Evolutionary conservation across 345 rosid genomes (phyloP).

Genomic region (Pugionium cornutum): DNA sequence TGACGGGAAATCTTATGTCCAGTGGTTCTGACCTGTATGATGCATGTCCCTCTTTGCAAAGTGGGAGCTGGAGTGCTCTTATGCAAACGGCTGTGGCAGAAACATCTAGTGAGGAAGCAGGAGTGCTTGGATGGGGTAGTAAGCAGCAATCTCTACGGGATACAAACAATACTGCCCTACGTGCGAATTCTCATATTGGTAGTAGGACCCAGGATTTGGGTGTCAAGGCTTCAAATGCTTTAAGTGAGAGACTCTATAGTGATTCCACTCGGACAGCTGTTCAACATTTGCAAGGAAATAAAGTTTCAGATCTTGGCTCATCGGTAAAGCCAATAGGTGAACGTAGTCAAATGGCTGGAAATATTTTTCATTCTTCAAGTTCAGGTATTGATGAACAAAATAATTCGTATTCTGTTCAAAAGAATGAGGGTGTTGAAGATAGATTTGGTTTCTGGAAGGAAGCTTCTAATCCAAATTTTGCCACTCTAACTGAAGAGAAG

Average conservation of each 20-base stretch:
- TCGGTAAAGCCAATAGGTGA: constrained; percentile 50
- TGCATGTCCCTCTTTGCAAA: constrained; percentile 69
- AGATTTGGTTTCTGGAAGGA: constrained; percentile 48
- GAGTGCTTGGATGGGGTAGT: constrained; percentile 7
- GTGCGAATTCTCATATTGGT: constrained; percentile 13
- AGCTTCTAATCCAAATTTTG: constrained; percentile 46
- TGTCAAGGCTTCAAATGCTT: constrained; percentile 32
- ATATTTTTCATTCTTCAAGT: constrained; percentile 44
- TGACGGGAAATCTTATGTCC: constrained; percentile 49
- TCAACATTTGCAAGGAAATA: constrained; percentile 45
- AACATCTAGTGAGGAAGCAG: constrained; percentile 60
- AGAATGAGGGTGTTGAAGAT: constrained; percentile 46
- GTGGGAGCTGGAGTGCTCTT: constrained; percentile 99
- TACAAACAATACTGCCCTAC: constrained; percentile 1
- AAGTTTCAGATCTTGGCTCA: constrained; percentile 48
- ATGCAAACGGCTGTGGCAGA: constrained; percentile 99
- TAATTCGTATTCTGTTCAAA: constrained; percentile 42
- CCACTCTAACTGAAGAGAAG: constrained; percentile 40
- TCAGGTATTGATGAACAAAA: constrained; percentile 45
- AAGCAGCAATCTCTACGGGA: too few relatives aligned
- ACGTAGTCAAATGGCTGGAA: constrained; percentile 47
- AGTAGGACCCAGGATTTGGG: constrained; percentile 23
- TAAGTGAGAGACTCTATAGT: constrained; percentile 44
- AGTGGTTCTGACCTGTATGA: constrained; percentile 50
- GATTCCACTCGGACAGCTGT: constrained; percentile 46